phyloP scores from a whole-genome alignment of 768 basidiomycete genomes.

The Boletus barrowsii region DNA sequence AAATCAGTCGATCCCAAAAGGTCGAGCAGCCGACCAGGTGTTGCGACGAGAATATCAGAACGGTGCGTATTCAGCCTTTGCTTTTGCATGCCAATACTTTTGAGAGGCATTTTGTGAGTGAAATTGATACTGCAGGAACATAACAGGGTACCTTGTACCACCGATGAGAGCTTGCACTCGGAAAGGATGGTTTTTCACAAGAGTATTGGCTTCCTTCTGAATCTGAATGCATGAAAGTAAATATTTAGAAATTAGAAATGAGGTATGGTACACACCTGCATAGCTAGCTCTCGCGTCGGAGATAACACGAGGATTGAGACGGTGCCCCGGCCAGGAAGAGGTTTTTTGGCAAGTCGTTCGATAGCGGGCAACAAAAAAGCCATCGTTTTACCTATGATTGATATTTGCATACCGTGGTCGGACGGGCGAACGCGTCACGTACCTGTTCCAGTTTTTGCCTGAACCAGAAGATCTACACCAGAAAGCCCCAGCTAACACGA shows the following conservation, averaged over 20 bases:
- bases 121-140: not conserved
- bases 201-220: slow-evolving; percentile 55
- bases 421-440: slow-evolving; percentile 17
- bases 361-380: slow-evolving; percentile 77
- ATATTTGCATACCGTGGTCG: not conserved
- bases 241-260: not conserved
- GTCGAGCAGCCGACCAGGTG: slow-evolving; percentile 74
- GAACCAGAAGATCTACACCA: slow-evolving; percentile 46
- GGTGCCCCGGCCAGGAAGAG: slow-evolving; percentile 17
- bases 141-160: slow-evolving; percentile 43
- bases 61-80: slow-evolving; percentile 27
- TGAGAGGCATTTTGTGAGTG: slow-evolving; percentile 1
- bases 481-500: slow-evolving; percentile 35
- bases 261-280: slow-evolving; percentile 50
- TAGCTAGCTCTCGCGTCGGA: slow-evolving; percentile 72
- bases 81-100: slow-evolving; percentile 26
- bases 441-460: slow-evolving; percentile 63
- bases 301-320: slow-evolving; percentile 66
- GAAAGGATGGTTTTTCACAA: slow-evolving; percentile 41
- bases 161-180: slow-evolving; percentile 52
- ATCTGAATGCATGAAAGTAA: slow-evolving; percentile 42
- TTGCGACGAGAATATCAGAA: slow-evolving; percentile 63
- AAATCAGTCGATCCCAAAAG: slow-evolving; percentile 52
- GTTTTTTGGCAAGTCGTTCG: slow-evolving; percentile 55
- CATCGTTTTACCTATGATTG: slow-evolving; percentile 55